These are phyloP conservation scores for Trichoderma polysporum DNA, from an alignment of 2,329 filamentous ascomycete genomes.

Conservation along the genomic window DNA sequence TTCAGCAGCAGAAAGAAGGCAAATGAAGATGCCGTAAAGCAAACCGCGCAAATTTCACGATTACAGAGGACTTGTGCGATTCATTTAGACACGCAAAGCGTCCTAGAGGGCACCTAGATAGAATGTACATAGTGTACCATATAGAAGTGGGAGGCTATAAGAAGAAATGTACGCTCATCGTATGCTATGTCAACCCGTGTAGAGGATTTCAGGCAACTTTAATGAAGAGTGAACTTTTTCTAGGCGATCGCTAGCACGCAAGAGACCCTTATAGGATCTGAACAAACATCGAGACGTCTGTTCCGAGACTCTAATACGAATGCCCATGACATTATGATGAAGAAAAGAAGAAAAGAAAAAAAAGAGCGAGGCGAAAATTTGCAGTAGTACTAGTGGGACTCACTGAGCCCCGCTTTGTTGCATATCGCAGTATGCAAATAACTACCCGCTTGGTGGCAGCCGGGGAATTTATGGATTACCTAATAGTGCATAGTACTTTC, in stretches of 20 bases:
- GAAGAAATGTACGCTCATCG: constrained; percentile 46
- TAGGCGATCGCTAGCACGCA: constrained; percentile 98
- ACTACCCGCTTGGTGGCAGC: background rate
- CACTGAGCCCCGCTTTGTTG: constrained; percentile 26
- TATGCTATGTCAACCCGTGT: constrained; percentile 45
- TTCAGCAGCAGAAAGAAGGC: constrained; percentile 66
- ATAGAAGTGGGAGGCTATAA: background rate
- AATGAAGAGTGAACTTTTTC: constrained; percentile 75
- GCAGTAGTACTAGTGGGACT: constrained; percentile 16
- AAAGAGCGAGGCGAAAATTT: constrained; percentile 28
- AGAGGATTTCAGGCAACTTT: constrained; percentile 62
- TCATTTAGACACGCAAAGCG: background rate
- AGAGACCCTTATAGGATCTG: constrained; percentile 78
- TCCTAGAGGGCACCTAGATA: constrained; percentile 1
- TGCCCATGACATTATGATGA: constrained; percentile 75
- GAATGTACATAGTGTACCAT: background rate
- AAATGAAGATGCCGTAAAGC: constrained; percentile 20
- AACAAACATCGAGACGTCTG: constrained; percentile 86
- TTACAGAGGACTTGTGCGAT: background rate
- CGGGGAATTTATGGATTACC: background rate
- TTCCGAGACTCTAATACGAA: constrained; percentile 99
- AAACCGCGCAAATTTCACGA: background rate
- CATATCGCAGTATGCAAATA: constrained; percentile 28
- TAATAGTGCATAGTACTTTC: background rate
- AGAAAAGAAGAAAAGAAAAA: constrained; percentile 44